Evolutionary conservation across 176 grass and related monocot genomes (phyloP).

Genomic region (Stipa capillata): DNA sequence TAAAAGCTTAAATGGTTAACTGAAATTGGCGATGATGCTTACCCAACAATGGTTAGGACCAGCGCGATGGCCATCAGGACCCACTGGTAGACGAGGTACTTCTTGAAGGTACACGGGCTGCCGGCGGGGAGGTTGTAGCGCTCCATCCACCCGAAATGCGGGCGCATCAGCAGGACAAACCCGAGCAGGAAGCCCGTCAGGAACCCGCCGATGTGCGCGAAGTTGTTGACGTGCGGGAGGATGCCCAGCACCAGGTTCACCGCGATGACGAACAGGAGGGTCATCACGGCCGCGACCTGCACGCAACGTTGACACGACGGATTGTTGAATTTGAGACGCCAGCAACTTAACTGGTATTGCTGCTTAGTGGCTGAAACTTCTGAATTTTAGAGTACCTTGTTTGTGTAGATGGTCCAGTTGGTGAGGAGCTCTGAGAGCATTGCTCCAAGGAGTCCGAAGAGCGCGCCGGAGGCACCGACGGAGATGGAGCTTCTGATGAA

Average conservation of each 20-base stretch:
- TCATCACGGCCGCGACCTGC: conserved; percentile 49
- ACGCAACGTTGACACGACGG: not conserved
- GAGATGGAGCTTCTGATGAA: conserved; percentile 75
- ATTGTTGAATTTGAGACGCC: not conserved
- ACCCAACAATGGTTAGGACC: conserved; percentile 42
- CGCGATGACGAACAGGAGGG: conserved; percentile 60
- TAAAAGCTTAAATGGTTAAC: not conserved
- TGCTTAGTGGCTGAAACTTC: too few relatives aligned
- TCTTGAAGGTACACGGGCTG: conserved; percentile 35
- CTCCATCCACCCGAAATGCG: conserved; percentile 67
- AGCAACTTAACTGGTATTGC: not conserved
- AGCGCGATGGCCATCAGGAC: conserved; percentile 35
- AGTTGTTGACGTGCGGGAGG: conserved; percentile 86
- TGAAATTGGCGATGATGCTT: not conserved
- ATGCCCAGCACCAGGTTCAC: conserved; percentile 89
- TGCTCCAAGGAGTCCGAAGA: conserved; percentile 88
- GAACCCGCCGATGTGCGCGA: conserved; percentile 81
- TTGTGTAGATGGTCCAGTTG: conserved; percentile 97
- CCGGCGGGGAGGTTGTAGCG: conserved; percentile 40
- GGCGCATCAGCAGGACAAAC: conserved; percentile 67
- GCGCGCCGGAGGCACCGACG: conserved; percentile 85
- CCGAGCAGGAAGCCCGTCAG: conserved; percentile 78
- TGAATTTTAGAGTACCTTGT: conserved; percentile 73
- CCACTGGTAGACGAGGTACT: conserved; percentile 70
- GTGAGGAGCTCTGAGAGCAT: conserved; percentile 86